A percentile compares a stretch with the other conserved stretches of the same genome.
Conservation (phyloP, 108 stramenopile species). For the Nitzschia sp. region DNA sequence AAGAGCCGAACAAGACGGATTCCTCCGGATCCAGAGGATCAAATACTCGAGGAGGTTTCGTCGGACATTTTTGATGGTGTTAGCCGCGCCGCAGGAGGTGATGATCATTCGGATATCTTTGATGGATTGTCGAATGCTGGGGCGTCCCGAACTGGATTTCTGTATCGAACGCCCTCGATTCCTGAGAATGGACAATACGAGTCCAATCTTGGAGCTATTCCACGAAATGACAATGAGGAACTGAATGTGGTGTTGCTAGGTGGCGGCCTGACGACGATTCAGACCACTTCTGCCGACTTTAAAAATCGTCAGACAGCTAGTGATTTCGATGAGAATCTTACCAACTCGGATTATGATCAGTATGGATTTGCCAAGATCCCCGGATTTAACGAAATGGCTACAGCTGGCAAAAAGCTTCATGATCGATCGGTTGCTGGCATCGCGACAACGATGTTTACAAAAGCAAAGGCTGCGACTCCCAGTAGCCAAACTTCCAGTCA, state of each 20-base stretch:
- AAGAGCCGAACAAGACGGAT: conserved; percentile 14
- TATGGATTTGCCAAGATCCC: conserved; percentile 49
- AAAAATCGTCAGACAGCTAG: conserved; percentile 39
- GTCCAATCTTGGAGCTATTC: conserved; percentile 19
- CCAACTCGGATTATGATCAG: conserved; percentile 51
- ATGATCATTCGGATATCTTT: conserved; percentile 57
- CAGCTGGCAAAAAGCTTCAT: conserved; percentile 28
- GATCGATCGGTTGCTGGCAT: conserved; percentile 19
- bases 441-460: not conserved
- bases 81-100: not conserved
- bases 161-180: not conserved
- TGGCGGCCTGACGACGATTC: conserved; percentile 57
- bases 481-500: not conserved
- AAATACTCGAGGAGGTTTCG: conserved; percentile 19
- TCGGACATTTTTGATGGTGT: conserved; percentile 37
- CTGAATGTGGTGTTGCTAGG: conserved; percentile 43
- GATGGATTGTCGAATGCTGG: conserved; percentile 45
- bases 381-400: conserved; percentile 41
- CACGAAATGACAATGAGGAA: conserved; percentile 3
- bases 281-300: conserved; percentile 51
- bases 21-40: conserved; percentile 16
- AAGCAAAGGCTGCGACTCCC: conserved; percentile 4
- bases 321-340: conserved; percentile 58
- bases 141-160: not conserved
- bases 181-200: conserved; percentile 5